These are phyloP conservation scores for Tuber indicum DNA, from an alignment of 495 filamentous ascomycete genomes.

Conservation along the genomic window DNA sequence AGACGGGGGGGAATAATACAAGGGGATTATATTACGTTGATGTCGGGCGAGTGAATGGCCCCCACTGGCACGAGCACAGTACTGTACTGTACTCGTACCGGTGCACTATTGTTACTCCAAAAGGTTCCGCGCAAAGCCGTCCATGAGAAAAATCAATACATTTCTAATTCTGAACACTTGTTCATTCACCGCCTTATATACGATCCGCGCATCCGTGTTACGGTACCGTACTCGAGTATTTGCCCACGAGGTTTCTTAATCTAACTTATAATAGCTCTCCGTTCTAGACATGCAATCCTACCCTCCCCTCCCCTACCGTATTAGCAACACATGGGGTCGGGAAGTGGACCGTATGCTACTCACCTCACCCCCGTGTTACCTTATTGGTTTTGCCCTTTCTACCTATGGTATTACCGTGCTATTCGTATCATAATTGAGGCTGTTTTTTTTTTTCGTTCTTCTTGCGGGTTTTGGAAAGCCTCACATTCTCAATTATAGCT, in stretches of 20 bases:
- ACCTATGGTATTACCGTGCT: not conserved
- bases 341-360: not conserved
- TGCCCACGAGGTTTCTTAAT: not conserved
- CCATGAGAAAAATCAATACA: not conserved
- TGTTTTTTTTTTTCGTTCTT: not conserved
- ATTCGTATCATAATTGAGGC: not conserved
- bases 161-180: not conserved
- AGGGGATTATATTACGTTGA: not conserved
- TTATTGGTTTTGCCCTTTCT: not conserved
- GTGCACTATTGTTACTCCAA: not conserved
- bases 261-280: not conserved
- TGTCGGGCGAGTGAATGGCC: not conserved
- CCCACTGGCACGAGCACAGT: not conserved
- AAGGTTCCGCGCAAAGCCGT: not conserved
- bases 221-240: not conserved
- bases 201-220: not conserved
- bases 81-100: too few species aligned
- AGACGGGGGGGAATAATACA: not conserved
- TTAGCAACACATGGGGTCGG: not conserved
- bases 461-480: not conserved
- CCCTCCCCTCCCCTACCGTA: not conserved
- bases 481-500: not conserved
- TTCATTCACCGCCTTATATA: not conserved
- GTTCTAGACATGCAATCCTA: not conserved
- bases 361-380: not conserved